A percentile compares a stretch with the other conserved stretches of the same genome.
These are phyloP conservation scores for Penicillium sp. DNA, from an alignment of 2,329 filamentous ascomycete genomes.

Conservation along the genomic window DNA sequence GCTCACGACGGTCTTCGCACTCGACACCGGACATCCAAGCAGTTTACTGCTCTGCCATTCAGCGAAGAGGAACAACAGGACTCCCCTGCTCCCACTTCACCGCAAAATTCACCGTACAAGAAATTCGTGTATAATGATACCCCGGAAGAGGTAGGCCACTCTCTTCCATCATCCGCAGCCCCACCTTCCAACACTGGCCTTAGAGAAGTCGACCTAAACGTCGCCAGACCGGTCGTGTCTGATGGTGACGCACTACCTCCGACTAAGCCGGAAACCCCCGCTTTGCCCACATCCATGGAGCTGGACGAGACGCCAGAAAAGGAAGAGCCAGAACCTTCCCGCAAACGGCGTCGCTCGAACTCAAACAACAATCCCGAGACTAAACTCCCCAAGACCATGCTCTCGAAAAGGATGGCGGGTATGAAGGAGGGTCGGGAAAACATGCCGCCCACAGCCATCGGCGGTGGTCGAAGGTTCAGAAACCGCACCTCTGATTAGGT, in stretches of 20 bases:
- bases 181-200: slow-evolving; percentile 37
- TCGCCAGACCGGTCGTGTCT: slow-evolving; percentile 29
- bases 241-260: slow-evolving; percentile 10
- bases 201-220: slow-evolving; percentile 47
- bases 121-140: slow-evolving; percentile 47
- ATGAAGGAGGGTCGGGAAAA: slow-evolving; percentile 42
- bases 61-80: slow-evolving; percentile 23
- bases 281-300: slow-evolving; percentile 2
- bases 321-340: slow-evolving; percentile 21
- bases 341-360: slow-evolving; percentile 26
- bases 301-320: slow-evolving; percentile 15
- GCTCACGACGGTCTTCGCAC: slow-evolving; percentile 51
- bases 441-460: slow-evolving; percentile 23
- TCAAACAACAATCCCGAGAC: slow-evolving; percentile 23
- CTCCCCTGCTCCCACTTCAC: slow-evolving; percentile 16
- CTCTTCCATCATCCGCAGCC: slow-evolving; percentile 22
- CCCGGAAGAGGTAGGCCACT: slow-evolving; percentile 32
- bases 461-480: slow-evolving; percentile 26
- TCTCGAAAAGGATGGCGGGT: slow-evolving; percentile 33
- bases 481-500: slow-evolving; percentile 23
- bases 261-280: slow-evolving; percentile 12
- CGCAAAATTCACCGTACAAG: slow-evolving; percentile 41
- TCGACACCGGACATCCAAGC: slow-evolving; percentile 39
- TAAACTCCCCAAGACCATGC: slow-evolving; percentile 39
- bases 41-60: slow-evolving; percentile 27